Conservation (phyloP, 208 protist genomes). For the Crithidia bombi region DNA sequence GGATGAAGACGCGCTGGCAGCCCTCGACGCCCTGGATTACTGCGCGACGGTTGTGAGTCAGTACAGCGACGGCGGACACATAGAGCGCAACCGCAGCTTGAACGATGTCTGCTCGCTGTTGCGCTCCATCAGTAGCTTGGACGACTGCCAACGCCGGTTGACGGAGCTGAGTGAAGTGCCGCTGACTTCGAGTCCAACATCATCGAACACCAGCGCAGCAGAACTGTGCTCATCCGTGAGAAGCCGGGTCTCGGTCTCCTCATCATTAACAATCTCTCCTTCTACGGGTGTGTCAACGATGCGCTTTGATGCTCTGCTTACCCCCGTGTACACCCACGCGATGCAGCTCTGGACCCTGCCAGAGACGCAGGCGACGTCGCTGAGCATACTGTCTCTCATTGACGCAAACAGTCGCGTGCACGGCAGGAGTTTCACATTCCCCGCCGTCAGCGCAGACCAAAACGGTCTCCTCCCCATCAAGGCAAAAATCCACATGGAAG, state of each 20-base stretch:
- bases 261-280: background rate
- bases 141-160: conserved; percentile 32
- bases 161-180: conserved; percentile 9
- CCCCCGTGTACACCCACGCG: conserved; percentile 44
- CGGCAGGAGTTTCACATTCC: conserved; percentile 65
- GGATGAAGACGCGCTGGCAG: conserved; percentile 33
- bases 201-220: too few species aligned
- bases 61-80: conserved; percentile 46
- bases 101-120: conserved; percentile 74
- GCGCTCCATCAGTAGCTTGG: conserved; percentile 53
- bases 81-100: conserved; percentile 50
- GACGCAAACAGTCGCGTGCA: conserved; percentile 61
- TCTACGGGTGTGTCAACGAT: background rate
- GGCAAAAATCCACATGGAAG: conserved; percentile 85
- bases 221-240: too few species aligned
- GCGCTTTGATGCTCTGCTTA: conserved; percentile 35
- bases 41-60: conserved; percentile 24
- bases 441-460: conserved; percentile 55
- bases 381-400: conserved; percentile 70
- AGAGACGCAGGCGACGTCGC: conserved; percentile 34
- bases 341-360: conserved; percentile 65
- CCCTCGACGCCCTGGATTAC: conserved; percentile 52
- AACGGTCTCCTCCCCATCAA: conserved; percentile 76
- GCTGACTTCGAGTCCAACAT: background rate
- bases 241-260: too few species aligned